phyloP scores from a whole-genome alignment of 305 asterid genomes.

The Euphrasia arctica region DNA sequence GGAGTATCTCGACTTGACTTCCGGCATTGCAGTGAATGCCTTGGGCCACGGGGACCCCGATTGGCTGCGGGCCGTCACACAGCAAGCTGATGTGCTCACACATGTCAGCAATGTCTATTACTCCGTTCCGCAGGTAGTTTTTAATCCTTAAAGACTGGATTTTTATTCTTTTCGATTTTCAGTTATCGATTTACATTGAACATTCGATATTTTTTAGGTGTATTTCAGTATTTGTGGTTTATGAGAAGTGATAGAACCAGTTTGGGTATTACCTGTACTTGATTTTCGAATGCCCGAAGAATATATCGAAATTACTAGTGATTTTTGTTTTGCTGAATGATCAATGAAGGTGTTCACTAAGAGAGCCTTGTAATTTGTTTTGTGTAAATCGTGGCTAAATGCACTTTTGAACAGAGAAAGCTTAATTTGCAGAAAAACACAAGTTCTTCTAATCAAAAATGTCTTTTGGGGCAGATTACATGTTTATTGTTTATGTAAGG shows the following conservation, averaged over 20 bases:
- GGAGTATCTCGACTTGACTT: slow-evolving; percentile 82
- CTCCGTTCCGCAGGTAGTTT: slow-evolving; percentile 68
- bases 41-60: slow-evolving; percentile 93
- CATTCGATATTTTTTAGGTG: not conserved
- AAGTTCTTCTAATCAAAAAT: no score
- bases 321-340: not conserved
- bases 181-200: not conserved
- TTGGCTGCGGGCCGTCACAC: slow-evolving; percentile 63
- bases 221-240: no score
- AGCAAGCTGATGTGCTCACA: slow-evolving; percentile 62
- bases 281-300: not conserved
- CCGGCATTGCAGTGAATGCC: slow-evolving; percentile 93
- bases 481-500: not conserved
- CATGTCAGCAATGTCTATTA: slow-evolving; percentile 85
- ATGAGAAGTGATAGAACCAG: not conserved
- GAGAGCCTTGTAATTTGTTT: not conserved
- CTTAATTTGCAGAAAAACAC: no score
- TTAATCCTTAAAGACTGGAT: slow-evolving; percentile 16
- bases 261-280: not conserved
- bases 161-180: slow-evolving; percentile 11
- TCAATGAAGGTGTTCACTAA: not conserved
- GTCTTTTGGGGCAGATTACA: not conserved
- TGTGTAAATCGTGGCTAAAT: not conserved
- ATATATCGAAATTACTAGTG: no score
- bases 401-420: no score